phyloP scores from a whole-genome alignment of 2,329 filamentous ascomycete species.

The Ophiostoma perfectum region DNA sequence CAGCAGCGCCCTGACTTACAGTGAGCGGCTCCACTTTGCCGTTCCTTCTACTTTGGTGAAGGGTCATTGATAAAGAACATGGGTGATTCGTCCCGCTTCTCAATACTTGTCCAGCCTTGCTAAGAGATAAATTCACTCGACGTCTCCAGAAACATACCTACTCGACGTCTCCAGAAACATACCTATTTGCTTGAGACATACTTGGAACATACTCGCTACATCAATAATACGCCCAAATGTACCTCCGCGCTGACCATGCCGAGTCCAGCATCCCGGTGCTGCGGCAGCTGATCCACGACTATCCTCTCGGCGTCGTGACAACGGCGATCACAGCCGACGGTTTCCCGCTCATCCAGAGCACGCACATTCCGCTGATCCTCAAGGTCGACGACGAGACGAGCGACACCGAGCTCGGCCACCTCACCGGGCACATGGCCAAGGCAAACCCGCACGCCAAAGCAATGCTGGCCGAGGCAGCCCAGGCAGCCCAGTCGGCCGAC shows the following conservation, averaged over 20 bases:
- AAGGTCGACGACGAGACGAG: conserved; percentile 42
- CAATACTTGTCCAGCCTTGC: too few species aligned
- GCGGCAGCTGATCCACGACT: conserved; percentile 51
- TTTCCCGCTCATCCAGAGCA: conserved; percentile 30
- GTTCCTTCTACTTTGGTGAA: background rate
- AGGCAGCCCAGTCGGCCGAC: conserved; percentile 25
- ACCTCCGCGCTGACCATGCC: conserved; percentile 50
- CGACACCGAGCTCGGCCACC: conserved; percentile 39
- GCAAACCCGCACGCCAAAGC: conserved; percentile 60
- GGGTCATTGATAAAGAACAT: background rate
- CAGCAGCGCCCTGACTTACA: background rate
- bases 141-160: background rate
- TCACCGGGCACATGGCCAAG: conserved; percentile 59
- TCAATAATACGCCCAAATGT: conserved; percentile 42
- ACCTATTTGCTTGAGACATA: background rate
- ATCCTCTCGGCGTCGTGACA: conserved; percentile 58
- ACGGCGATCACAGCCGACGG: conserved; percentile 51
- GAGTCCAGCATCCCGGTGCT: conserved; percentile 47
- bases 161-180: too few species aligned
- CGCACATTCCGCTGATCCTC: conserved; percentile 56
- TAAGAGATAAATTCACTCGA: too few species aligned
- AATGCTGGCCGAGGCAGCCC: conserved; percentile 45
- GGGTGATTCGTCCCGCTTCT: background rate
- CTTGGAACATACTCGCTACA: background rate
- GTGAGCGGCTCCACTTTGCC: background rate